Percentiles rank a stretch among this genome's conserved stretches.
These are phyloP conservation scores for Fusarium sp. DNA, from an alignment of 2,329 filamentous ascomycete genomes.

Conservation along the genomic window DNA sequence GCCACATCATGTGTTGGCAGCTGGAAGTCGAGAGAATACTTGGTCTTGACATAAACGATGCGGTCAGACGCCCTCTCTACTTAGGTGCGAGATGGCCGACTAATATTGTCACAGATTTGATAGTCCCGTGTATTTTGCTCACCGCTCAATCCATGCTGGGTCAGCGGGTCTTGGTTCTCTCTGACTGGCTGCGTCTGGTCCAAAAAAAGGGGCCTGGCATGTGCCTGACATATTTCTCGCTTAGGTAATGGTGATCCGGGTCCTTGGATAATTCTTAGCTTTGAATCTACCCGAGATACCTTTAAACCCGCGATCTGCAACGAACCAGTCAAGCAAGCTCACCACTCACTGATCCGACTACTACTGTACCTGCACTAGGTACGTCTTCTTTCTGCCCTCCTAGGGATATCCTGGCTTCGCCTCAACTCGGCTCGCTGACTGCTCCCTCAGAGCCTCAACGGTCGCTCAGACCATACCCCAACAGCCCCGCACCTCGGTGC, in stretches of 20 bases:
- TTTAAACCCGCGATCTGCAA: constrained; percentile 34
- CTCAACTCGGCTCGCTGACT: background rate
- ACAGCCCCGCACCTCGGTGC: constrained; percentile 25
- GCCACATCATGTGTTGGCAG: constrained; percentile 29
- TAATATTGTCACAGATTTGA: background rate
- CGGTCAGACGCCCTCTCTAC: accelerated
- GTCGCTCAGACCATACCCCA: constrained; percentile 12
- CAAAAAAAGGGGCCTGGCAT: constrained; percentile 2
- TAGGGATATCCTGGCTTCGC: constrained; percentile 5
- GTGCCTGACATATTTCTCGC: constrained; percentile 11
- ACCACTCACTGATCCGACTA: constrained; percentile 15
- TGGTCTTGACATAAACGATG: accelerated
- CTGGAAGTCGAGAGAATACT: constrained; percentile 28
- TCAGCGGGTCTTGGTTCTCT: background rate
- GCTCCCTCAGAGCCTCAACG: background rate
- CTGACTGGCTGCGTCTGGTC: background rate
- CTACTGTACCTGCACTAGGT: constrained; percentile 18
- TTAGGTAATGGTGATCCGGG: constrained; percentile 34
- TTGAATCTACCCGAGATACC: constrained; percentile 34
- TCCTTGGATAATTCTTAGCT: constrained; percentile 29
- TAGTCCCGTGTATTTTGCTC: constrained; percentile 31
- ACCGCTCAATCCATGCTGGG: constrained; percentile 18
- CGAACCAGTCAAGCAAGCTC: constrained; percentile 24
- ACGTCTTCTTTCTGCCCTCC: background rate
- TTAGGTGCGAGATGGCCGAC: accelerated